A percentile compares a stretch with the other conserved stretches of the same genome.
phyloP scores from a whole-genome alignment of 495 filamentous ascomycete species.

The Astrothelium subdiscretum region DNA sequence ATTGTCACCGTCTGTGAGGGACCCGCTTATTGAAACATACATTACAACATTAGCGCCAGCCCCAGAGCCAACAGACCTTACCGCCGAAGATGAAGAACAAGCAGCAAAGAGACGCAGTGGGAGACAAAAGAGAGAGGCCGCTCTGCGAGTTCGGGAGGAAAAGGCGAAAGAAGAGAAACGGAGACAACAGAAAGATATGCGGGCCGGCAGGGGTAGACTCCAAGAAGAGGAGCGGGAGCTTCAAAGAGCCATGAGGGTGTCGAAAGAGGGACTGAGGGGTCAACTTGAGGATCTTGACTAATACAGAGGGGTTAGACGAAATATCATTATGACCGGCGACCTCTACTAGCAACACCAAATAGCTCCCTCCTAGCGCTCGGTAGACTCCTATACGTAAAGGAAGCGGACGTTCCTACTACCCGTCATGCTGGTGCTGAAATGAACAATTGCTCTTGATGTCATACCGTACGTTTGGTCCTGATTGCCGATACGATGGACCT shows the following conservation, averaged over 20 bases:
- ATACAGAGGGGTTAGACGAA: background rate
- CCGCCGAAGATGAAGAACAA: slow-evolving; percentile 48
- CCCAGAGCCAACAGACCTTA: slow-evolving; percentile 40
- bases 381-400: too few relatives aligned
- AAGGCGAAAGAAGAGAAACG: slow-evolving; percentile 64
- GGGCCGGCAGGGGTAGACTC: slow-evolving; percentile 53
- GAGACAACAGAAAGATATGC: slow-evolving; percentile 51
- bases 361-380: too few relatives aligned
- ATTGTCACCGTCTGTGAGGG: slow-evolving; percentile 54
- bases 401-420: too few relatives aligned
- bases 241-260: slow-evolving; percentile 64
- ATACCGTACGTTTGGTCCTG: too few relatives aligned
- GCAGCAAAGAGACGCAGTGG: slow-evolving; percentile 50
- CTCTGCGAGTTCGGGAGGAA: slow-evolving; percentile 62
- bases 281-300: slow-evolving; percentile 9
- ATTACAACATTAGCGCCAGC: slow-evolving; percentile 60
- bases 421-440: too few relatives aligned
- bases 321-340: background rate
- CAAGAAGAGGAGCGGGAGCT: slow-evolving; percentile 69
- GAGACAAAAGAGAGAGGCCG: slow-evolving; percentile 56
- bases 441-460: too few relatives aligned
- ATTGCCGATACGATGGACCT: too few relatives aligned
- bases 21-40: slow-evolving; percentile 63
- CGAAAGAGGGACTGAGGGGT: slow-evolving; percentile 46
- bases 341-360: too few relatives aligned